These are phyloP conservation scores for Ogataea dorogensis DNA, from an alignment of 805 yeast species.

Conservation along the genomic window DNA sequence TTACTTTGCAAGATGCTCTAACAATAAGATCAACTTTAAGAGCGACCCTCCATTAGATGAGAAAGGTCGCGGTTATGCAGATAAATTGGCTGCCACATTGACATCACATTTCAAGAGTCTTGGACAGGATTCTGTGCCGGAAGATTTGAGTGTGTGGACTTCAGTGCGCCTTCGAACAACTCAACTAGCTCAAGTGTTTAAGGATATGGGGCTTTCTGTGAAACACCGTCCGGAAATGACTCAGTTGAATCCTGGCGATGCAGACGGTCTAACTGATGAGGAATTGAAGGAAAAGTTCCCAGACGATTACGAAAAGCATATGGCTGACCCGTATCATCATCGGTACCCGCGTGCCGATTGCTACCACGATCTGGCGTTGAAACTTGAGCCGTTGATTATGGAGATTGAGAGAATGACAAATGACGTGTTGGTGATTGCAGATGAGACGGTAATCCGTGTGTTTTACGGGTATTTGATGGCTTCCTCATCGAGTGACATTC, in stretches of 20 bases:
- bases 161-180: conserved; percentile 84
- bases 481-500: conserved; percentile 81
- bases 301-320: conserved; percentile 62
- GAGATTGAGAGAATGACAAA: conserved; percentile 92
- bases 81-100: conserved; percentile 59
- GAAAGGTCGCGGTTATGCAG: conserved; percentile 69
- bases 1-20: conserved; percentile 85
- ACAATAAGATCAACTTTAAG: conserved; percentile 55
- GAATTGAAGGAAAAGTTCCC: conserved; percentile 64
- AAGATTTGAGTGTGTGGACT: conserved; percentile 81
- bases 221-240: conserved; percentile 79
- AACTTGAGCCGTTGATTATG: conserved; percentile 87
- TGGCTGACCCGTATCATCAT: conserved; percentile 86
- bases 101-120: conserved; percentile 29
- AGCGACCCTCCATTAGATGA: conserved; percentile 80
- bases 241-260: conserved; percentile 86
- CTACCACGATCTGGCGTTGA: conserved; percentile 92
- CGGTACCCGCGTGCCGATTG: conserved; percentile 91
- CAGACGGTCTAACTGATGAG: conserved; percentile 62
- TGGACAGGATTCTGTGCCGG: conserved; percentile 27
- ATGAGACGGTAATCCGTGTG: conserved; percentile 85
- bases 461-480: conserved; percentile 96
- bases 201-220: conserved; percentile 59
- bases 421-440: conserved; percentile 87
- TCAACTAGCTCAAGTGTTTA: conserved; percentile 72